Base-by-base conservation (phyloP, 2,329 filamentous ascomycete species). In the Venturiaceae sp. region DNA sequence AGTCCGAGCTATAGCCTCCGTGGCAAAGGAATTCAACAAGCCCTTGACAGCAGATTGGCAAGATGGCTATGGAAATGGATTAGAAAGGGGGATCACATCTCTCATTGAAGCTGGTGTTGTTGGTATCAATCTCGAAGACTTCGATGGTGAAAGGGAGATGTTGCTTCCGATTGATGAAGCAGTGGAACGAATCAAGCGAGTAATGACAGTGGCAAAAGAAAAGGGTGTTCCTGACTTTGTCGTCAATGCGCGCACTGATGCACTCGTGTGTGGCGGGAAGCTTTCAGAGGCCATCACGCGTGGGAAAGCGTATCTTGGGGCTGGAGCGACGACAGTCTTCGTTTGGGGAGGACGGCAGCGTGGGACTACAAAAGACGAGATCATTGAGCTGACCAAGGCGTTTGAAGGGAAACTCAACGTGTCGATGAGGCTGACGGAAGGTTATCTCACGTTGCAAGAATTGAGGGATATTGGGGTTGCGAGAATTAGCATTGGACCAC, bases 91-190 rank as follows among this genome's bases (percentile, higher is more conserved):
- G 0, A 71, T 84, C 2, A 66, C 67, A 5, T 65, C 65, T 2
- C 71, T 78, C 1, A 75, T 85, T n/a, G 66, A 72, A 3, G 60
- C 77, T 0, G 83, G 82, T 0, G 82, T 74, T 0, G 78, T 80
- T 1, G 82, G 83, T 0, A 78, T 77, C 53, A 86, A 86, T 63
- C 73, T 86, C 3, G 83, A 85, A 60, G 83, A 86, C 58, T 73
- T 63, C 58, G 66, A 62, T 41, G n/a, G n/a, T n/a, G n/a, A n/a
- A n/a, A 70, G 64, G 54, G 71, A 63, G 13, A 66, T 63, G 62
- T 66, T 72, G 63, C 75, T 65, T 67, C 68, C 67, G 0, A 58
- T 78, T 0, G 74, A 76, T 0, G 75, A 76, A 16, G 80, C 82
- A 19, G 74, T 75, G 0, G 66, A 67, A 0, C 72, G 82, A 0